These are phyloP conservation scores for Wickerhamiella kazuoi DNA, from an alignment of 805 yeast species.

Conservation along the genomic window DNA sequence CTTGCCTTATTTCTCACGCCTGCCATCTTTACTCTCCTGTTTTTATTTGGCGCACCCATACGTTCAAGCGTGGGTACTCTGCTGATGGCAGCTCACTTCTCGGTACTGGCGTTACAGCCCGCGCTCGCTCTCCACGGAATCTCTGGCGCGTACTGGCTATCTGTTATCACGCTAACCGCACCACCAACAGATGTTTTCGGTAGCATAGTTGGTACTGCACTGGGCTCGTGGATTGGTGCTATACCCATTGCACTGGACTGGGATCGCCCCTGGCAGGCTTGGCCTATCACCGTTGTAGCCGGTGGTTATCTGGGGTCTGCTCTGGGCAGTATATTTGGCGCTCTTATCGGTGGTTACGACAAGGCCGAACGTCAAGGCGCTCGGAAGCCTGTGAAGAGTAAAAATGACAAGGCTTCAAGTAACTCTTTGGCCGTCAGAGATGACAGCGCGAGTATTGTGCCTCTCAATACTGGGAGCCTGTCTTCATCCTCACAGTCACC, in stretches of 20 bases:
- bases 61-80: conserved; percentile 36
- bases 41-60: conserved; percentile 72
- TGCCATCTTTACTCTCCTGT: conserved; percentile 21
- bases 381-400: no score
- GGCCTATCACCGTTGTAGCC: conserved; percentile 77
- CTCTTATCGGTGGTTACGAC: conserved; percentile 1
- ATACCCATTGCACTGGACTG: conserved; percentile 90
- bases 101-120: conserved; percentile 45
- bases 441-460: no score
- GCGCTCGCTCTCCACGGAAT: conserved; percentile 37
- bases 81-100: conserved; percentile 41
- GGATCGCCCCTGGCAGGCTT: conserved; percentile 94
- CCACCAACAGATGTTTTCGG: conserved; percentile 21
- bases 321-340: conserved; percentile 34
- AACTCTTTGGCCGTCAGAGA: no score
- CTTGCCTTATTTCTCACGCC: conserved; percentile 18
- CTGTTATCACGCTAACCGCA: conserved; percentile 16
- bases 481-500: no score
- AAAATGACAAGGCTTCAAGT: no score
- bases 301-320: conserved; percentile 67
- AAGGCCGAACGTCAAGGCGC: no score
- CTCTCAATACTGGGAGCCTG: no score
- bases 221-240: conserved; percentile 88
- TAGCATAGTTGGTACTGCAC: conserved; percentile 26
- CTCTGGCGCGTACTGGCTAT: conserved; percentile 31